Evolutionary conservation across 1,139 yeast species (phyloP).

Genomic region (Nakaseomyces bracarensis): DNA sequence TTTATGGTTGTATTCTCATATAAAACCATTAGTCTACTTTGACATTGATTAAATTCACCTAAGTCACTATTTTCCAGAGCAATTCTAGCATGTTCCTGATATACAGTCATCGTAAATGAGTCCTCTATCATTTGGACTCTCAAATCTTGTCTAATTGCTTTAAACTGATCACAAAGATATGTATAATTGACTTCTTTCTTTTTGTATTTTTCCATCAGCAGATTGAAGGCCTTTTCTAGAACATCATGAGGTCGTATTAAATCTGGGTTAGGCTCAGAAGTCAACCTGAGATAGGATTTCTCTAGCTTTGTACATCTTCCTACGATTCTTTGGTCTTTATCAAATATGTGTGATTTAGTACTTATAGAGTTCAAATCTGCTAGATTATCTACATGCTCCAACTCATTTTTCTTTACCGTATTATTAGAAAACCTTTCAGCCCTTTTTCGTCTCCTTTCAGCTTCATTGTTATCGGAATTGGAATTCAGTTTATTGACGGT

Average conservation of each 20-base stretch:
- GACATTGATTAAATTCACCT: slow-evolving; percentile 95
- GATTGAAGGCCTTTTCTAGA: slow-evolving; percentile 49
- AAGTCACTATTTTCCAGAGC: slow-evolving; percentile 76
- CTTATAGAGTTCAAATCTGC: slow-evolving; percentile 29
- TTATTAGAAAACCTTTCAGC: slow-evolving; percentile 24
- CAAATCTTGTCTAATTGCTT: slow-evolving; percentile 84
- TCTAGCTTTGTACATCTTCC: slow-evolving; percentile 65
- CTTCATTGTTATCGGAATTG: slow-evolving; percentile 11
- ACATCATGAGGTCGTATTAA: slow-evolving; percentile 66
- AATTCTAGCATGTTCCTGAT: slow-evolving; percentile 80
- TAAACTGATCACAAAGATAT: slow-evolving; percentile 81
- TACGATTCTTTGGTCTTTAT: slow-evolving; percentile 38
- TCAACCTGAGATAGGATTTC: slow-evolving; percentile 70
- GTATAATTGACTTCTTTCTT: slow-evolving; percentile 50
- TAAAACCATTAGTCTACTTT: slow-evolving; percentile 61
- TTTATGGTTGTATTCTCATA: slow-evolving; percentile 39
- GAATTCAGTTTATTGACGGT: neutral
- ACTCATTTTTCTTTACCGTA: slow-evolving; percentile 10
- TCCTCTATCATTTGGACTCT: slow-evolving; percentile 85
- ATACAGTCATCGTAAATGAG: slow-evolving; percentile 68
- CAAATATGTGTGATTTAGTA: slow-evolving; percentile 27
- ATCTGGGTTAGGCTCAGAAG: slow-evolving; percentile 86
- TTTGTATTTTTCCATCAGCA: slow-evolving; percentile 48
- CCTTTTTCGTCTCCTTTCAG: slow-evolving; percentile 24
- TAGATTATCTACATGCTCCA: slow-evolving; percentile 26